Evolutionary conservation across 2,329 filamentous ascomycete genomes (phyloP).

Genomic region (Xenosphaeropsis pyriputrescens): DNA sequence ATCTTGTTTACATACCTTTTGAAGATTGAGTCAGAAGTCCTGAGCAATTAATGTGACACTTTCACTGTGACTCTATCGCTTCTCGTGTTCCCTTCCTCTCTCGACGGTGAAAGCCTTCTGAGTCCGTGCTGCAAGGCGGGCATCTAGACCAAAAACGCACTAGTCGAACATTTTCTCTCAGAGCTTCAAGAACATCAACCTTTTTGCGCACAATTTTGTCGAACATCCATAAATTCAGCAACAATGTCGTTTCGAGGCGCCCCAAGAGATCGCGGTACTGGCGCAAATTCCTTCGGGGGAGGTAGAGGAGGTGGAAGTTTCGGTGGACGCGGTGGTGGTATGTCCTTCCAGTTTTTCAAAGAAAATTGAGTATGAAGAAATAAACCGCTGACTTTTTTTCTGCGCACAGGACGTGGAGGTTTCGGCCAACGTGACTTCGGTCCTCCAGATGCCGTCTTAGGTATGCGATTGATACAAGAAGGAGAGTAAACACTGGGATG

Average conservation of each 20-base stretch:
- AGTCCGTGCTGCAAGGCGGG: not conserved
- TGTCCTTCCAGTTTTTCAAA: too few relatives aligned
- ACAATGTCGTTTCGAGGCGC: slow-evolving; percentile 34
- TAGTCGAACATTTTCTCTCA: not conserved
- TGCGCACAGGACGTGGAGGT: slow-evolving; percentile 39
- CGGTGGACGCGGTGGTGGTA: slow-evolving; percentile 31
- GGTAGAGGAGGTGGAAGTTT: slow-evolving; percentile 29
- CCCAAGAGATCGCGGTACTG: slow-evolving; percentile 36
- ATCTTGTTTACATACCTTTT: too few relatives aligned
- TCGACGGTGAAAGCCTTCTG: too few relatives aligned
- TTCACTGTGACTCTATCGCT: not conserved
- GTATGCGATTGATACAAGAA: too few relatives aligned
- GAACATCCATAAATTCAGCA: slow-evolving; percentile 13
- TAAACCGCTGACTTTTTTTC: slow-evolving; percentile 2
- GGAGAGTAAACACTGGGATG: not conserved
- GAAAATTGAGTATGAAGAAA: not conserved
- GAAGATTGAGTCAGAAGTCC: too few relatives aligned
- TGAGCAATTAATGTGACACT: not conserved
- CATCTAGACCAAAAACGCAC: not conserved
- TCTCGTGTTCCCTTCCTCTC: too few relatives aligned
- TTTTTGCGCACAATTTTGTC: slow-evolving; percentile 11
- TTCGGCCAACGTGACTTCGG: slow-evolving; percentile 45
- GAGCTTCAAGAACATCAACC: not conserved
- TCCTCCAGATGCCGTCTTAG: slow-evolving; percentile 42
- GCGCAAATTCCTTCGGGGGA: slow-evolving; percentile 34